Evolutionary conservation across 345 rosid species (phyloP).

Genomic region (Eucalyptus albens): DNA sequence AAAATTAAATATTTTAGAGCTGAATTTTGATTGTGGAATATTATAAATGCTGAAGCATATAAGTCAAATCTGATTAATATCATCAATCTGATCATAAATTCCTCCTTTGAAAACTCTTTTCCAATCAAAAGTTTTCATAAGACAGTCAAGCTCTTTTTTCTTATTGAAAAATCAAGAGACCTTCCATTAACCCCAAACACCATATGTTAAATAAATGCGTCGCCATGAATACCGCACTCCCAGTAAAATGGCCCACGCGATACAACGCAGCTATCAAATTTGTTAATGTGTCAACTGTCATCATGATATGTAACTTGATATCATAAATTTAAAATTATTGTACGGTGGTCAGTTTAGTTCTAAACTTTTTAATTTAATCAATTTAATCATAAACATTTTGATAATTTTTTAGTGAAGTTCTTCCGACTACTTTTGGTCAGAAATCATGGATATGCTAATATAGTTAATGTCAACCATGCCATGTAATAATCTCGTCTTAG

Average conservation of each 20-base stretch:
- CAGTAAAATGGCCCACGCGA: rapidly evolving
- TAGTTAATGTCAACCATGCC: rapidly evolving
- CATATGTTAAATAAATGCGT: background rate
- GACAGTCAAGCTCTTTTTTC: background rate
- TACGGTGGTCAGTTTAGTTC: rapidly evolving
- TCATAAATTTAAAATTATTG: rapidly evolving
- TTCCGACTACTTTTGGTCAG: background rate
- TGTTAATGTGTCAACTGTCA: background rate
- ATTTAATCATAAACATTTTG: background rate
- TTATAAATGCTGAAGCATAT: background rate
- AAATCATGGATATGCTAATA: rapidly evolving
- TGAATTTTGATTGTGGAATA: background rate
- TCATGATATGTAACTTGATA: background rate
- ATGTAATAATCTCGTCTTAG: background rate
- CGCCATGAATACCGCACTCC: background rate
- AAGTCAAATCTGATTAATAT: background rate
- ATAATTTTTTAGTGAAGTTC: background rate
- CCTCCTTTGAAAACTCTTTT: background rate
- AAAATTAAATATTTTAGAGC: background rate
- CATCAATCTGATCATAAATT: background rate
- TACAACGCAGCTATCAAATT: rapidly evolving
- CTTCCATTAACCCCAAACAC: background rate
- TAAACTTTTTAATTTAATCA: background rate
- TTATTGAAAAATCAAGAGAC: background rate
- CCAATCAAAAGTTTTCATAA: background rate